These are phyloP conservation scores for Backusella luteola DNA, from an alignment of 192 early-diverging fungal genomes.

Conservation along the genomic window DNA sequence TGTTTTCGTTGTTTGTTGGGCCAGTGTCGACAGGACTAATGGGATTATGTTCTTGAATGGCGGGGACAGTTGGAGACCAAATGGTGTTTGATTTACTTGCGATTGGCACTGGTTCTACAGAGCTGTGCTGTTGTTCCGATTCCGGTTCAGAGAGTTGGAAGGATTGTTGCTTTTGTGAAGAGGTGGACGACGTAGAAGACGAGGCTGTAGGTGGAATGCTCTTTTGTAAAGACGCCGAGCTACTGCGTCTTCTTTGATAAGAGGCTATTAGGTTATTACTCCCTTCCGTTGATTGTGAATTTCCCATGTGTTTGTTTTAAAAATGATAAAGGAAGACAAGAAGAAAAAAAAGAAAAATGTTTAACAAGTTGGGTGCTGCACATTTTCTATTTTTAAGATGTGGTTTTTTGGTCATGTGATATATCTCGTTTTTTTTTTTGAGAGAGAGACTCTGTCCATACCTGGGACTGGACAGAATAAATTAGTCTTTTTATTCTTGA, in stretches of 20 bases:
- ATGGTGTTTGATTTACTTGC: not conserved
- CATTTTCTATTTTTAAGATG: not conserved
- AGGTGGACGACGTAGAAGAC: not conserved
- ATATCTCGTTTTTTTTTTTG: not conserved
- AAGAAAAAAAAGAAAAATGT: not conserved
- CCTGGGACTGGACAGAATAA: no score
- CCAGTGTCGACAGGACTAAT: not conserved
- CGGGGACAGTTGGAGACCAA: not conserved
- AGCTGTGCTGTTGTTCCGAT: not conserved
- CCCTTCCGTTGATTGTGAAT: conserved; percentile 12
- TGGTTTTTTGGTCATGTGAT: not conserved
- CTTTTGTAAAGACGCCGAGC: not conserved
- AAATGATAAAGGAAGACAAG: not conserved
- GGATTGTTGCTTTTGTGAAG: not conserved
- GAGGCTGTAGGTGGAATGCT: not conserved
- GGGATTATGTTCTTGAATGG: not conserved
- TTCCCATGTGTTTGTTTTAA: not conserved
- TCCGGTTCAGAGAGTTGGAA: not conserved
- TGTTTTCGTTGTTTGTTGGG: not conserved
- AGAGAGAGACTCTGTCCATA: no score
- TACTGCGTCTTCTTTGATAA: conserved; percentile 3
- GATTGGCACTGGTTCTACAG: not conserved
- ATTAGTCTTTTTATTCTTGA: no score
- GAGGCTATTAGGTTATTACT: not conserved
- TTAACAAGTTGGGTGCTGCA: not conserved